These are phyloP conservation scores for Sporodiniella umbellata DNA, from an alignment of 371 early-diverging fungal genomes.

Conservation along the genomic window DNA sequence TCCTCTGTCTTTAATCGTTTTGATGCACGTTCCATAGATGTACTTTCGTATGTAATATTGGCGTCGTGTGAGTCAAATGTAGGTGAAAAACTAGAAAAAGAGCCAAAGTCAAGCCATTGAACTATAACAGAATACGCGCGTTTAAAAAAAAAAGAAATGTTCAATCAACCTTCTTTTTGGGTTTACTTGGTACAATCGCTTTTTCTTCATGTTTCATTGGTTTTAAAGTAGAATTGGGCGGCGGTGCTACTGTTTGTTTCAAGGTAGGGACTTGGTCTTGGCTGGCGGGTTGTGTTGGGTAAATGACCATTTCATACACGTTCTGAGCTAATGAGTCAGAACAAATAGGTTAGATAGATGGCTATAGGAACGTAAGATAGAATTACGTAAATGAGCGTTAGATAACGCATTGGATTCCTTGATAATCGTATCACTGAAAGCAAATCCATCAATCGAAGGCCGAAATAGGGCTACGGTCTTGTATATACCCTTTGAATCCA, in stretches of 20 bases:
- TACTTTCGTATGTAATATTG: conserved; percentile 41
- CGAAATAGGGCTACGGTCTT: conserved; percentile 30
- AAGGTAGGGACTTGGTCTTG: conserved; percentile 21
- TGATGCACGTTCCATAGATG: conserved; percentile 39
- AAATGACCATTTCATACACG: conserved; percentile 32
- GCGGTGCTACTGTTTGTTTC: conserved; percentile 29
- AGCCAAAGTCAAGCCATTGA: conserved; percentile 51
- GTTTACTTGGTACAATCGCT: conserved; percentile 35
- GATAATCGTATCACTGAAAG: conserved; percentile 30
- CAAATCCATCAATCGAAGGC: conserved; percentile 42
- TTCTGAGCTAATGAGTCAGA: conserved; percentile 31
- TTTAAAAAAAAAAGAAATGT: neutral
- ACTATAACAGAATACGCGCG: conserved; percentile 18
- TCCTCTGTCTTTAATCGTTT: conserved; percentile 23
- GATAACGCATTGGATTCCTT: conserved; percentile 4
- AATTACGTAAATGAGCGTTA: conserved; percentile 24
- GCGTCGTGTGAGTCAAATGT: conserved; percentile 45
- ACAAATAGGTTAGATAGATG: no score
- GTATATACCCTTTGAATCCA: conserved; percentile 8
- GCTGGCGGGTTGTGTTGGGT: conserved; percentile 22
- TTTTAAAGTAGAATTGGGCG: conserved; percentile 28
- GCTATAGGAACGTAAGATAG: neutral
- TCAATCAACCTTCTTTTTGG: no score
- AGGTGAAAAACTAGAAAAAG: conserved; percentile 50
- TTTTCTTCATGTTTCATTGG: conserved; percentile 35